A percentile compares a stretch with the other conserved stretches of the same genome.
Conservation (phyloP, 805 yeast species). For the Candida argentea region DNA sequence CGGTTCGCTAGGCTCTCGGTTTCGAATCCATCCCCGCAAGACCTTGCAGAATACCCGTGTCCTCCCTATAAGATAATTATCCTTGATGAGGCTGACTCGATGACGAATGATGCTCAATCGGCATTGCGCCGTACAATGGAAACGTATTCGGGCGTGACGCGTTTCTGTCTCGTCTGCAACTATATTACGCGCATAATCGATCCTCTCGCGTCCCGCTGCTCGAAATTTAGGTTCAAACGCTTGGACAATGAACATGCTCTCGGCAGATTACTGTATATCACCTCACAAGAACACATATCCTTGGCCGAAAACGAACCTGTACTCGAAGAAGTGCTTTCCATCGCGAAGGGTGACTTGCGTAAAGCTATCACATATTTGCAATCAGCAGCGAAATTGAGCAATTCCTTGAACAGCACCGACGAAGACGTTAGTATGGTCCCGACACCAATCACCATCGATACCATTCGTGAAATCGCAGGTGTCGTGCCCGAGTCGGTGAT, state of each 20-base stretch:
- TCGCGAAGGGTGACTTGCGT: conserved; percentile 85
- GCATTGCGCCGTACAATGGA: conserved; percentile 94
- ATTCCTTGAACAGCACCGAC: conserved; percentile 8
- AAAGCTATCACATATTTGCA: conserved; percentile 87
- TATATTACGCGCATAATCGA: conserved; percentile 95
- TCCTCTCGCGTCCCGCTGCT: conserved; percentile 93
- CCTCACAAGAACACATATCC: conserved; percentile 27
- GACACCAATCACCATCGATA: conserved; percentile 30
- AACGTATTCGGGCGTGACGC: conserved; percentile 73
- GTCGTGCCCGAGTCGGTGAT: conserved; percentile 47
- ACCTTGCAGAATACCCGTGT: conserved; percentile 71
- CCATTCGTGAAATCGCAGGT: conserved; percentile 69
- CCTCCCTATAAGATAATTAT: conserved; percentile 94
- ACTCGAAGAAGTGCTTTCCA: conserved; percentile 52
- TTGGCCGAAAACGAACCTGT: conserved; percentile 36
- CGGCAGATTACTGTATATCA: conserved; percentile 52
- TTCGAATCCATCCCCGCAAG: conserved; percentile 67
- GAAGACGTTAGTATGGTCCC: conserved; percentile 22
- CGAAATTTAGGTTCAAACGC: conserved; percentile 84
- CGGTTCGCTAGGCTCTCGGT: conserved; percentile 80
- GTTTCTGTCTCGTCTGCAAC: conserved; percentile 92
- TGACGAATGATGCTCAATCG: conserved; percentile 95
- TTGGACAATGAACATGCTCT: conserved; percentile 66
- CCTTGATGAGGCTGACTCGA: conserved; percentile 92
- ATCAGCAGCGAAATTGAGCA: conserved; percentile 58